Base-by-base conservation (phyloP, 768 basidiomycete genomes). In the Rhizopogon vinicolor region DNA sequence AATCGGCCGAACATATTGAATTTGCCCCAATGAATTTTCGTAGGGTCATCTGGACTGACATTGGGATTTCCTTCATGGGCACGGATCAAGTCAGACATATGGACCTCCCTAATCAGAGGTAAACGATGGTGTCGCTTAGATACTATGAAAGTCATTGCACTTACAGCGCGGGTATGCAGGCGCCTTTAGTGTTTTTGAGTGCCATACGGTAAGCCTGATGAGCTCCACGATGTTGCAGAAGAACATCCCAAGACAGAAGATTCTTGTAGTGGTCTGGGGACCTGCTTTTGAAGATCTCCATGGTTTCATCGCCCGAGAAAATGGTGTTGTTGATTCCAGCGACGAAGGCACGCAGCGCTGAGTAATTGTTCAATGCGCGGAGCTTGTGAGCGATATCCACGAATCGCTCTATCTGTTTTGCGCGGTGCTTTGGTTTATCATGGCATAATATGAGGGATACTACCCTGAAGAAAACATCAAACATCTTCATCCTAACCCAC, bases 151-250 rank as follows among this genome's bases (percentile, higher is more conserved):
- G 16, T 49, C 5, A 10, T 14, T 22, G 56, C 55, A 73, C 81
- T 60, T 63, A 91, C 89, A 91, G 70, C 16, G 89, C 91, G 40
- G 95, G 95, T 52, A 99, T 91, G 55, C 89, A 90, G 18, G 89
- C 82, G 28, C 91, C 87, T 63, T 88, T 90, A 2, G 92, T 87
- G 63, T 91, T 90, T 58, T 85, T 79, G 51, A 99, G 71, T 1
- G 94, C 93, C 66, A 94, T 76, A 12, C 94, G 86, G 72, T 99
- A 99, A n/a, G 89, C 85, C 50, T 87, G 84, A 71, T 96, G 94
- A 40, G 89, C 87, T 3, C 91, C 83, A 35, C 82, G 79, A 51
- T 89, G 85, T 59, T 89, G 85, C 53, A 99, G 78, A 3, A 99
- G 80, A 41, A 92, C 82, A 61, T 94, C 87, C 80, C 90, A 89